These are phyloP conservation scores for Starmera caribaea DNA, from an alignment of 805 yeast genomes.

Conservation along the genomic window DNA sequence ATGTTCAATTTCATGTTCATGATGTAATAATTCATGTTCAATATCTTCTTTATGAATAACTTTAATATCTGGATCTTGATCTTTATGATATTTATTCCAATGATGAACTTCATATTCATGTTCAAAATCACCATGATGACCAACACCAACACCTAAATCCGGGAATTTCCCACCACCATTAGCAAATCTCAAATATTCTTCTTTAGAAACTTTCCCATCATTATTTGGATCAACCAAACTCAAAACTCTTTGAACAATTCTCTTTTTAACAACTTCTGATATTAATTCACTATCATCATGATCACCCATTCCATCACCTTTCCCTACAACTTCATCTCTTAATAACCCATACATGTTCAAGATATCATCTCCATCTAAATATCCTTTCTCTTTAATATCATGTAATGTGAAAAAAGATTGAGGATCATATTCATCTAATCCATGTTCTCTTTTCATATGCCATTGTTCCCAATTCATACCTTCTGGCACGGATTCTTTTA, in stretches of 20 bases:
- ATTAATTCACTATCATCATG: slow-evolving; percentile 58
- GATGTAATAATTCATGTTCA: slow-evolving; percentile 36
- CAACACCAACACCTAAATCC: slow-evolving; percentile 88
- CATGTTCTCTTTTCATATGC: slow-evolving; percentile 92
- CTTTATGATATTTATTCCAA: slow-evolving; percentile 74
- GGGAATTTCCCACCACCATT: slow-evolving; percentile 66
- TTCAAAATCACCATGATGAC: slow-evolving; percentile 92
- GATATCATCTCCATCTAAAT: slow-evolving; percentile 52
- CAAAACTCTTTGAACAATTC: slow-evolving; percentile 46
- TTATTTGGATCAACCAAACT: slow-evolving; percentile 51
- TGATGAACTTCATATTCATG: slow-evolving; percentile 91
- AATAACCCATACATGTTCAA: slow-evolving; percentile 72
- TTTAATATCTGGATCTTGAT: slow-evolving; percentile 74
- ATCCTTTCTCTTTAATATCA: slow-evolving; percentile 54
- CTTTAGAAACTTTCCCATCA: slow-evolving; percentile 54
- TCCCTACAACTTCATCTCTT: slow-evolving; percentile 68
- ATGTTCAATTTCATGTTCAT: slow-evolving; percentile 65
- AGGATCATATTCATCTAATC: slow-evolving; percentile 62
- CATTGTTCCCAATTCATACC: slow-evolving; percentile 67
- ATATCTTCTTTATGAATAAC: slow-evolving; percentile 80
- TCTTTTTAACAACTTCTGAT: slow-evolving; percentile 41
- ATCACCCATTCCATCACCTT: slow-evolving; percentile 82
- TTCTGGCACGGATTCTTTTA: slow-evolving; percentile 33
- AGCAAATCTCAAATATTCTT: slow-evolving; percentile 62
- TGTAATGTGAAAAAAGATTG: slow-evolving; percentile 73